phyloP scores from a whole-genome alignment of 176 grass and related monocot genomes.

The Eleusine coracana region DNA sequence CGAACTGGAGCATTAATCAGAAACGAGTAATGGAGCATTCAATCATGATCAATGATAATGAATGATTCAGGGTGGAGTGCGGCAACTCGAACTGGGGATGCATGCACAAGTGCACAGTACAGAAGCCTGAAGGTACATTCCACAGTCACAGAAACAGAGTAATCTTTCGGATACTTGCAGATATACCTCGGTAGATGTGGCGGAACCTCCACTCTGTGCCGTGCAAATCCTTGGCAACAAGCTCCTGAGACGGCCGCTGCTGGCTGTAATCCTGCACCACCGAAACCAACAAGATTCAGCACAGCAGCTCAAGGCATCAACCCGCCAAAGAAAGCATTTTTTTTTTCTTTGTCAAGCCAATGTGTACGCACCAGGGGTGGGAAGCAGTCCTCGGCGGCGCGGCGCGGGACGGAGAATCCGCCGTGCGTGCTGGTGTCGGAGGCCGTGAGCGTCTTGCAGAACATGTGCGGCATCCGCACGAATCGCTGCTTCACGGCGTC shows the following conservation, averaged over 20 bases:
- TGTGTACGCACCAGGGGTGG: constrained; percentile 68
- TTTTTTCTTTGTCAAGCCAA: neutral
- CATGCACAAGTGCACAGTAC: constrained; percentile 2
- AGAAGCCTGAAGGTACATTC: neutral
- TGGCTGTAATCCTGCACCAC: constrained; percentile 79
- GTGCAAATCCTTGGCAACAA: constrained; percentile 96
- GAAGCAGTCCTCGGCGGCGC: constrained; percentile 98
- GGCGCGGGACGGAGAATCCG: constrained; percentile 96
- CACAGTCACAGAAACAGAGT: neutral
- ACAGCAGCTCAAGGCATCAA: neutral
- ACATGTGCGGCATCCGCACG: constrained; percentile 87
- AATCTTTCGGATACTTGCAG: neutral
- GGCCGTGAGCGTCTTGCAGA: constrained; percentile 97
- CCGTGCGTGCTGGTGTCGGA: constrained; percentile 98
- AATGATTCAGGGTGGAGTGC: constrained; percentile 10
- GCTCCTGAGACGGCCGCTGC: constrained; percentile 96
- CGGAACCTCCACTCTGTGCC: constrained; percentile 91
- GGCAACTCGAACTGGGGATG: constrained; percentile 2
- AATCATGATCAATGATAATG: neutral
- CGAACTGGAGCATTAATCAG: neutral
- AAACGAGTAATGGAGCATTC: neutral
- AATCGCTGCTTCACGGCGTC: constrained; percentile 52
- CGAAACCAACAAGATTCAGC: constrained; percentile 16
- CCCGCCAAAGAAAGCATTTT: neutral
- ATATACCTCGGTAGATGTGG: constrained; percentile 88